Evolutionary conservation across 73 alveolate species (phyloP).

Genomic region (Symbiodinium pilosum): DNA sequence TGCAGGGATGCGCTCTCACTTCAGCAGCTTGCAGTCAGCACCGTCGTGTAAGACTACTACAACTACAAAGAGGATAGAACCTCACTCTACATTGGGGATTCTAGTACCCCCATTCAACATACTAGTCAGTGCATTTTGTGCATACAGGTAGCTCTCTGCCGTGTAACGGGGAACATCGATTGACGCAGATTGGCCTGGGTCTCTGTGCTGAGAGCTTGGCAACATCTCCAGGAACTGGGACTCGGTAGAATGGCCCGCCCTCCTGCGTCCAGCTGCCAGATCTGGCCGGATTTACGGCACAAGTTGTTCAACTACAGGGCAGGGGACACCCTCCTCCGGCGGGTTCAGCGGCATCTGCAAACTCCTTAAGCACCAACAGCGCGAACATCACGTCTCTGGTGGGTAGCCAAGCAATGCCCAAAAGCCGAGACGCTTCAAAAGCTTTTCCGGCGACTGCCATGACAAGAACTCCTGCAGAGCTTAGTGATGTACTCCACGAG

Average conservation of each 20-base stretch:
- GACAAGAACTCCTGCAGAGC: constrained; percentile 36
- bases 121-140: background rate
- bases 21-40: too few species aligned
- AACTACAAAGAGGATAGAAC: too few species aligned
- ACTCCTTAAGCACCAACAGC: constrained; percentile 13
- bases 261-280: too few species aligned
- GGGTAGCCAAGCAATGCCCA: background rate
- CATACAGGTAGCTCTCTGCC: background rate
- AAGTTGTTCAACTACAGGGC: too few species aligned
- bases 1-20: too few species aligned
- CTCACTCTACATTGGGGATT: too few species aligned
- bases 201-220: background rate
- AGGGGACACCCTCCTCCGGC: constrained; percentile 36
- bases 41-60: too few species aligned
- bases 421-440: constrained; percentile 38
- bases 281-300: too few species aligned
- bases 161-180: too few species aligned
- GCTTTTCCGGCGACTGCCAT: constrained; percentile 67
- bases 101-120: background rate
- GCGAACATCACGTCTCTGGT: background rate
- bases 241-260: constrained; percentile 69
- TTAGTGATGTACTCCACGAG: background rate
- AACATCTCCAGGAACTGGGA: constrained; percentile 43
- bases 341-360: constrained; percentile 60
- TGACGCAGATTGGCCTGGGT: background rate